These are phyloP conservation scores for Termitomyces sp. DNA, from an alignment of 768 basidiomycete genomes.

Conservation along the genomic window DNA sequence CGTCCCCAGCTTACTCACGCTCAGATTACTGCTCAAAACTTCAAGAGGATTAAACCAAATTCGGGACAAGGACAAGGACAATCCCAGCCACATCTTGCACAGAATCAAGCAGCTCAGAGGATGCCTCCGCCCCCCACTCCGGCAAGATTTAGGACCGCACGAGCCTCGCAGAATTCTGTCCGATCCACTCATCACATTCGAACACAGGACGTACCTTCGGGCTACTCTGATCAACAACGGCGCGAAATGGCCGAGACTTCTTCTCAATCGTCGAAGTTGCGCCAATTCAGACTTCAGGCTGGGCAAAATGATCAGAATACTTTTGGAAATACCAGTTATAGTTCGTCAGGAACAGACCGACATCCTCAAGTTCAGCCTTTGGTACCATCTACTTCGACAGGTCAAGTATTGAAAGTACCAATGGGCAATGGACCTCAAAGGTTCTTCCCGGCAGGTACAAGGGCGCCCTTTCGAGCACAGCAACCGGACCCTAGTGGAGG, in stretches of 20 bases:
- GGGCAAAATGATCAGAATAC: slow-evolving; percentile 4
- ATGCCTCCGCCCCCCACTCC: slow-evolving; percentile 18
- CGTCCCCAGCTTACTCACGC: slow-evolving; percentile 32
- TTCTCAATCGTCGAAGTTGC: slow-evolving; percentile 34
- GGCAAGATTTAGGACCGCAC: slow-evolving; percentile 20
- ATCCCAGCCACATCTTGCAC: slow-evolving; percentile 8
- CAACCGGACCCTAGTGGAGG: slow-evolving; percentile 20
- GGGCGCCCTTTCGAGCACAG: slow-evolving; percentile 21
- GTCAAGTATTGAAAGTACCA: slow-evolving; percentile 10
- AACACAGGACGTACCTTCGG: slow-evolving; percentile 9
- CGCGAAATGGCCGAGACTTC: slow-evolving; percentile 48
- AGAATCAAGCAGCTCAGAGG: slow-evolving; percentile 9
- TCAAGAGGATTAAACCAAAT: slow-evolving; percentile 27
- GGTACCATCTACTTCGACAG: slow-evolving; percentile 4
- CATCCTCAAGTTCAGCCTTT: slow-evolving; percentile 9
- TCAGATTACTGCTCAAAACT: slow-evolving; percentile 36
- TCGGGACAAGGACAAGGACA: slow-evolving; percentile 15
- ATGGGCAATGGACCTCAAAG: slow-evolving; percentile 17
- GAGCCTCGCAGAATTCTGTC: slow-evolving; percentile 1
- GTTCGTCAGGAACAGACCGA: slow-evolving; percentile 5
- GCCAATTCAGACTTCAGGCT: slow-evolving; percentile 10
- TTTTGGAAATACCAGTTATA: slow-evolving; percentile 5
- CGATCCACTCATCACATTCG: slow-evolving; percentile 2
- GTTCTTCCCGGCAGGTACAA: slow-evolving; percentile 15
- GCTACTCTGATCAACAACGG: slow-evolving; percentile 17